Percentiles rank a stretch among this genome's conserved stretches.
Conservation (phyloP, 2,329 filamentous ascomycete genomes). For the Hypoxylon sp. region DNA sequence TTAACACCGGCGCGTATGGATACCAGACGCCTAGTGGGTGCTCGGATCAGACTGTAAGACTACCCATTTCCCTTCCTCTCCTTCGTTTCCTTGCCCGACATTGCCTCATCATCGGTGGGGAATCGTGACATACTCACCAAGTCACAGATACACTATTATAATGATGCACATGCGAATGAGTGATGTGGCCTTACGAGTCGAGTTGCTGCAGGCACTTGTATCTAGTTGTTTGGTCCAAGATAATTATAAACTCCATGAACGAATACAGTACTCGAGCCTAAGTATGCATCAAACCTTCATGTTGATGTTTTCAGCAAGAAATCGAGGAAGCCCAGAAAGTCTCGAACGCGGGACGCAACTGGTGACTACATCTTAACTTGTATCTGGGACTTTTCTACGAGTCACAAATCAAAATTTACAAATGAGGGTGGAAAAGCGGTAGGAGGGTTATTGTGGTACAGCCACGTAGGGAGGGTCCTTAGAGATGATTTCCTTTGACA, state of each 20-base stretch:
- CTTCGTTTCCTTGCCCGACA: neutral
- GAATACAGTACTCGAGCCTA: neutral
- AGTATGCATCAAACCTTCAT: neutral
- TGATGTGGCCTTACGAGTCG: slow-evolving; percentile 1
- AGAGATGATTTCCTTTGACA: neutral
- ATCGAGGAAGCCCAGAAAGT: neutral
- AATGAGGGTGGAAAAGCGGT: neutral
- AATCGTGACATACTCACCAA: slow-evolving; percentile 11
- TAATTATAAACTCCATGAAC: neutral
- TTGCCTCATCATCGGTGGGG: neutral
- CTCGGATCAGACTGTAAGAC: slow-evolving; percentile 69
- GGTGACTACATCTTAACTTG: neutral
- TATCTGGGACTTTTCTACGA: too few relatives aligned
- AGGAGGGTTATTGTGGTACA: neutral
- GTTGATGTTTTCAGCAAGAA: too few relatives aligned
- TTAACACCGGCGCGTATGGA: slow-evolving; percentile 71
- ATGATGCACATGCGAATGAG: slow-evolving; percentile 39
- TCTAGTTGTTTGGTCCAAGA: neutral
- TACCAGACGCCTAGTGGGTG: slow-evolving; percentile 72
- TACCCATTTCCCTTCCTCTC: neutral
- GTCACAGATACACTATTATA: slow-evolving; percentile 41
- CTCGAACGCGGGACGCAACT: neutral
- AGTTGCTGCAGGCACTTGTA: neutral
- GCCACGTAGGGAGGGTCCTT: neutral
- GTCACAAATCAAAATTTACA: slow-evolving; percentile 1